Evolutionary conservation across 2,329 filamentous ascomycete species (phyloP).

Genomic region (Pestalotiopsis sp.): DNA sequence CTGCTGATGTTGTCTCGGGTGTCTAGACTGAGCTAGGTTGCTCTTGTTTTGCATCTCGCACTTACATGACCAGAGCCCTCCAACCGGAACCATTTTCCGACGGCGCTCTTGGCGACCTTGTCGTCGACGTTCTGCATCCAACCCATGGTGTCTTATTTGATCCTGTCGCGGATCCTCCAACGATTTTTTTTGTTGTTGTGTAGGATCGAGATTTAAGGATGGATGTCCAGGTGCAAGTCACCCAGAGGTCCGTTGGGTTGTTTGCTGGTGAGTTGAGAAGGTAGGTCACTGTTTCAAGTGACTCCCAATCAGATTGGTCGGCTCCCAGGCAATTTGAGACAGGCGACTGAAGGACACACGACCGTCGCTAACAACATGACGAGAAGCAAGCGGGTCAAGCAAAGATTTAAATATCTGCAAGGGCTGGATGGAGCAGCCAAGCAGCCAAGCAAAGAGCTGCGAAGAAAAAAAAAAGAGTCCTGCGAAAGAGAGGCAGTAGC

Average conservation of each 20-base stretch:
- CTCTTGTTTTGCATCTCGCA: conserved; percentile 29
- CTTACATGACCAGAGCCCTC: conserved; percentile 82
- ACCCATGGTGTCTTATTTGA: conserved; percentile 38
- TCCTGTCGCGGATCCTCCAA: background rate
- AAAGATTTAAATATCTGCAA: conserved; percentile 6
- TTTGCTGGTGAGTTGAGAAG: background rate
- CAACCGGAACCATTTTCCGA: conserved; percentile 77
- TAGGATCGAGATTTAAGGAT: background rate
- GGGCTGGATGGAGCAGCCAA: conserved; percentile 2
- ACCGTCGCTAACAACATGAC: background rate
- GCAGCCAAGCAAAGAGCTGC: background rate
- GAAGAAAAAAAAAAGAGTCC: background rate
- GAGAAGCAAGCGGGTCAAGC: background rate
- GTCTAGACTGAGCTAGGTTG: background rate
- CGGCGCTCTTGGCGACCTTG: conserved; percentile 63
- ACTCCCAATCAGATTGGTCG: background rate
- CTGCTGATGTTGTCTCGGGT: conserved; percentile 11
- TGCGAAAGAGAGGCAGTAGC: conserved; percentile 1
- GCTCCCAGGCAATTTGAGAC: background rate
- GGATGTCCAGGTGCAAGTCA: background rate
- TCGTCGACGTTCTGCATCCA: conserved; percentile 55
- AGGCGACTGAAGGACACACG: background rate
- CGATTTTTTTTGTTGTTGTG: background rate
- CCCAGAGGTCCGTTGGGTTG: background rate
- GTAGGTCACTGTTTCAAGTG: background rate